Base-by-base conservation (phyloP, 495 filamentous ascomycete species). In the Aspergillus saccharolyticus region DNA sequence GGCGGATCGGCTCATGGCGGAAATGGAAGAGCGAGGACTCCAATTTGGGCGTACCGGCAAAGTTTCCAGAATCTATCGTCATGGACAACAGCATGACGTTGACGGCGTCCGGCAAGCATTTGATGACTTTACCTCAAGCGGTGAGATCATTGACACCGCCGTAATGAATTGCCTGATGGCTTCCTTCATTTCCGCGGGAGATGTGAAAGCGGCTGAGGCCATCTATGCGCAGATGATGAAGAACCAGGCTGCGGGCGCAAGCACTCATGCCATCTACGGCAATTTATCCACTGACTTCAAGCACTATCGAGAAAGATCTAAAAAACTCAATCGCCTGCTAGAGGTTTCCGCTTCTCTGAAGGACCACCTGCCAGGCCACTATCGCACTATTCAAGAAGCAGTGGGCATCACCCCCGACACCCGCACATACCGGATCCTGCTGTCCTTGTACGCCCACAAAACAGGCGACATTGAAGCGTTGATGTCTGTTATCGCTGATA, bases 101-200 rank as follows among this genome's bases (percentile, higher is more conserved):
- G 75, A 85, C 59, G 85, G 79, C 22, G 80, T 96, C 43, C 80
- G 89, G 44, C 76, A 75, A 33, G 83, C 86, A 0, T 98, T 95
- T 64, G 74, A 82, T 30, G 80, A 87, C 7, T 85, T 96, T 66
- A 86, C 96, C 25, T 73, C 86, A 44, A 82, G 83, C 0, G 91
- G 91, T 33, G 88, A 96, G 65, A 83, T 96, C 16, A 85, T 98
- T 28, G 92, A 97, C 69, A 94, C 90, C 0, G 81, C 86, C 5
- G 88, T 90, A 14, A 74, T 97, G 63, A 97, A 97, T 65, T 87
- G 86, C 57, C 79, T 97, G 61, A 88, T 96, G 56, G 77, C 83
- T 1, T 85, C 91, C 2, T 80, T 97, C 20, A 74, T 97, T 42
- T 78, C 81, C 55, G 81, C 84, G 2, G 85, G 86, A 25, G 90